These are phyloP conservation scores for Sclerotinia spermophila DNA, from an alignment of 2,329 filamentous ascomycete genomes.

Conservation along the genomic window DNA sequence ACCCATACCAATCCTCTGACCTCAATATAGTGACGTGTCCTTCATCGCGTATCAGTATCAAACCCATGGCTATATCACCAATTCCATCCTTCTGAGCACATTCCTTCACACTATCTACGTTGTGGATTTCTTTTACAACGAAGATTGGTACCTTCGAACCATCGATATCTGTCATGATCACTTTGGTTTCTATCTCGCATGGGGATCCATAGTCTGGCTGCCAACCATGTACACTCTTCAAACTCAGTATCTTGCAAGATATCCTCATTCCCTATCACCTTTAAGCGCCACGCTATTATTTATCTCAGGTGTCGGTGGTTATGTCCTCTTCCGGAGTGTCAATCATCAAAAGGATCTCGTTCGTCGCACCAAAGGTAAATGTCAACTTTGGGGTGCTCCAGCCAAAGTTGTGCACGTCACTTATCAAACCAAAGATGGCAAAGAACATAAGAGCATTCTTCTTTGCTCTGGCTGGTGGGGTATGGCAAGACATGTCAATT, in stretches of 20 bases:
- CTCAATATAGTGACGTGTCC: constrained; percentile 38
- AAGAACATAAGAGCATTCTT: constrained; percentile 40
- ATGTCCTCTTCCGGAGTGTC: constrained; percentile 44
- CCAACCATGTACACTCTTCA: constrained; percentile 48
- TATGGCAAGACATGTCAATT: constrained; percentile 42
- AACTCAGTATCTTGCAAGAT: constrained; percentile 44
- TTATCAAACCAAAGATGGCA: constrained; percentile 44
- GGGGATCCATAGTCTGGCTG: constrained; percentile 46
- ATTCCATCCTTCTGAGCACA: constrained; percentile 43
- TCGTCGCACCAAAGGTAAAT: constrained; percentile 41
- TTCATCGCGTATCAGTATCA: constrained; percentile 44
- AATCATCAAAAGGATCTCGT: constrained; percentile 46
- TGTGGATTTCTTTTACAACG: constrained; percentile 48
- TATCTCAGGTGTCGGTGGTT: constrained; percentile 39
- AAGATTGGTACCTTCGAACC: constrained; percentile 46
- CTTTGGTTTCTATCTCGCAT: constrained; percentile 42
- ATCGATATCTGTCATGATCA: constrained; percentile 45
- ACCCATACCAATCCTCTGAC: not conserved
- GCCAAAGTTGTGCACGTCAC: constrained; percentile 40
- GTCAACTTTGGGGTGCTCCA: constrained; percentile 43
- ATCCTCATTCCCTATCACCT: constrained; percentile 39
- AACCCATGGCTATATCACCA: constrained; percentile 40
- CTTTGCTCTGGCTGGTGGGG: constrained; percentile 44
- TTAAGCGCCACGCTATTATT: constrained; percentile 34
- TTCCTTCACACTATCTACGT: constrained; percentile 46